Percentiles rank a stretch among this genome's conserved stretches.
Conservation (phyloP, 169 alveolate genomes). For the Perkinsus marinus region DNA sequence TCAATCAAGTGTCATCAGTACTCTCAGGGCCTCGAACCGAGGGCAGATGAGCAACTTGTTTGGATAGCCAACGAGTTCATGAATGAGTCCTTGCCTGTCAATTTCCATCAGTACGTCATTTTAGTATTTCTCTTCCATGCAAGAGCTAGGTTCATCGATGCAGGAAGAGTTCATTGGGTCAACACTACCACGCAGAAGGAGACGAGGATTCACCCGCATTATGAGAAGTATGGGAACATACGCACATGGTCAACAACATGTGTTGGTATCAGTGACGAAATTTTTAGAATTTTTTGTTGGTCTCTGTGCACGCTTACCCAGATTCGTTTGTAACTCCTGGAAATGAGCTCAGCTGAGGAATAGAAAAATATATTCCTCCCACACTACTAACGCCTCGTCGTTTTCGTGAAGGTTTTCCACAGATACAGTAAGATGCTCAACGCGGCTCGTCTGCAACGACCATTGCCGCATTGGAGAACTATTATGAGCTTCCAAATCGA, state of each 20-base stretch:
- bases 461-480: slow-evolving; percentile 26
- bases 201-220: slow-evolving; percentile 30
- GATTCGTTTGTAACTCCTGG: no score
- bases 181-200: slow-evolving; percentile 15
- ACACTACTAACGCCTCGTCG: no score
- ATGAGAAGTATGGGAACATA: slow-evolving; percentile 19
- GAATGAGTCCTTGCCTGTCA: slow-evolving; percentile 21
- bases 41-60: background rate
- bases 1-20: background rate
- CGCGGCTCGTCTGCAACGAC: slow-evolving; percentile 14
- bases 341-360: no score
- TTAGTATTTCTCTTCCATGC: background rate
- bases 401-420: background rate
- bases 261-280: no score
- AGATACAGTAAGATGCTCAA: slow-evolving; percentile 20
- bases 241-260: no score
- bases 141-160: background rate
- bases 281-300: no score
- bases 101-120: slow-evolving; percentile 9
- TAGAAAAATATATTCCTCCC: no score
- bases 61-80: background rate
- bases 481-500: slow-evolving; percentile 24
- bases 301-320: background rate
- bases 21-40: background rate
- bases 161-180: slow-evolving; percentile 26